Percentiles rank a stretch among this genome's conserved stretches.
Evolutionary conservation across 371 early-diverging fungal species (phyloP).

Genomic region (Mucor irregularis): DNA sequence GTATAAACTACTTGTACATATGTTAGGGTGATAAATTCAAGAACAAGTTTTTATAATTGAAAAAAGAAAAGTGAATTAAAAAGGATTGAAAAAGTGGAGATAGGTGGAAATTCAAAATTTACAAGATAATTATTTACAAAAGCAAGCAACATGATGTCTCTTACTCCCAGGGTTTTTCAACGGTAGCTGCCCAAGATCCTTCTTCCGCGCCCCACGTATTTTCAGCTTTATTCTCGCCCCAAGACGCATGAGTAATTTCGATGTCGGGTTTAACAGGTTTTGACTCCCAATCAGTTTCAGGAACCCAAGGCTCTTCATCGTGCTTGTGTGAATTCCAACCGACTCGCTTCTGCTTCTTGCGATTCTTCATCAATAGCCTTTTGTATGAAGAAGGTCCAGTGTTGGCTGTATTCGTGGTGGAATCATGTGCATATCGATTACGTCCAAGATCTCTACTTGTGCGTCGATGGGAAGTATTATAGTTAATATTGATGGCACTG

Average conservation of each 20-base stretch:
- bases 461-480: slow-evolving; percentile 7
- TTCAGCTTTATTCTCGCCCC: slow-evolving; percentile 15
- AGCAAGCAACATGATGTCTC: not conserved
- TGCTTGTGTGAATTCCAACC: slow-evolving; percentile 38
- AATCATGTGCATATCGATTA: not conserved
- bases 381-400: slow-evolving; percentile 12
- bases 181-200: slow-evolving; percentile 21
- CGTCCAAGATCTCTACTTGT: slow-evolving; percentile 12
- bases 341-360: slow-evolving; percentile 16
- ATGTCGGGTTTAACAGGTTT: slow-evolving; percentile 1
- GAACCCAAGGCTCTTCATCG: slow-evolving; percentile 27
- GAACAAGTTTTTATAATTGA: too few species aligned
- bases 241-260: slow-evolving; percentile 2
- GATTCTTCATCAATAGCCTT: slow-evolving; percentile 5
- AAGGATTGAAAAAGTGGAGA: not conserved
- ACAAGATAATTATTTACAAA: not conserved
- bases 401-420: not conserved
- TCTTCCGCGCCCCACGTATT: slow-evolving; percentile 10
- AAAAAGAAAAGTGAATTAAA: too few species aligned
- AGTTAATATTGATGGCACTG: not conserved
- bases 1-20: too few species aligned
- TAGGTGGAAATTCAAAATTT: not conserved
- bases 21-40: too few species aligned
- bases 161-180: slow-evolving; percentile 23
- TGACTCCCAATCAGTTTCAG: slow-evolving; percentile 26